Evolutionary conservation across 2,329 filamentous ascomycete genomes (phyloP).

Genomic region (Nigrospora sphaerica): DNA sequence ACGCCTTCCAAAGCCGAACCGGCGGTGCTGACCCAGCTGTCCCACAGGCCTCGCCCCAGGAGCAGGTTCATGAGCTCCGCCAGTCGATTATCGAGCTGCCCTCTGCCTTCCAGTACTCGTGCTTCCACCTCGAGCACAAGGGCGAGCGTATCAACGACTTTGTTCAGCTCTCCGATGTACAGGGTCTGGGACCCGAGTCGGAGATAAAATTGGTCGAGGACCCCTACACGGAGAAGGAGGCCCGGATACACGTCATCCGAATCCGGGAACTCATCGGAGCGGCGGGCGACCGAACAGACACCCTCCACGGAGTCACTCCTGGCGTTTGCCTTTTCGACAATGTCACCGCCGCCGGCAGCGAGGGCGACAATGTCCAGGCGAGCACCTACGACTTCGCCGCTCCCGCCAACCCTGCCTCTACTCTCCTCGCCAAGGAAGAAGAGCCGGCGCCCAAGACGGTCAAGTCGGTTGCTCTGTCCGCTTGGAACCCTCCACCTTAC

Average conservation of each 20-base stretch:
- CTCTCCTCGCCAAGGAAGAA: conserved; percentile 61
- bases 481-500: conserved; percentile 95
- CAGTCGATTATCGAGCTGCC: conserved; percentile 94
- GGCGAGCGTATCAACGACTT: conserved; percentile 92
- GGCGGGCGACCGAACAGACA: conserved; percentile 80
- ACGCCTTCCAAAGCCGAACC: conserved; percentile 1
- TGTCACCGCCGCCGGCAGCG: conserved; percentile 43
- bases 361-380: conserved; percentile 28
- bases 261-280: conserved; percentile 91
- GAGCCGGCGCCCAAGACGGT: conserved; percentile 78
- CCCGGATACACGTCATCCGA: conserved; percentile 85
- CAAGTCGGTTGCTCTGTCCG: conserved; percentile 79
- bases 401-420: conserved; percentile 54
- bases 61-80: conserved; percentile 94
- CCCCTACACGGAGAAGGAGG: conserved; percentile 97
- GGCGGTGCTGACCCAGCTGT: conserved; percentile 11
- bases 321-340: conserved; percentile 83
- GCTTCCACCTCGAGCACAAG: conserved; percentile 93
- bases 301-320: conserved; percentile 76
- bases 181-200: conserved; percentile 68
- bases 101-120: conserved; percentile 91
- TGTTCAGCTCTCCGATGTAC: conserved; percentile 82
- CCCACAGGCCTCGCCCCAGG: conserved; percentile 74
- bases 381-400: conserved; percentile 67
- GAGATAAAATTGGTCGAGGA: conserved; percentile 82